Evolutionary conservation across 129 eudicot genomes (phyloP).

Genomic region (Lonicera japonica): DNA sequence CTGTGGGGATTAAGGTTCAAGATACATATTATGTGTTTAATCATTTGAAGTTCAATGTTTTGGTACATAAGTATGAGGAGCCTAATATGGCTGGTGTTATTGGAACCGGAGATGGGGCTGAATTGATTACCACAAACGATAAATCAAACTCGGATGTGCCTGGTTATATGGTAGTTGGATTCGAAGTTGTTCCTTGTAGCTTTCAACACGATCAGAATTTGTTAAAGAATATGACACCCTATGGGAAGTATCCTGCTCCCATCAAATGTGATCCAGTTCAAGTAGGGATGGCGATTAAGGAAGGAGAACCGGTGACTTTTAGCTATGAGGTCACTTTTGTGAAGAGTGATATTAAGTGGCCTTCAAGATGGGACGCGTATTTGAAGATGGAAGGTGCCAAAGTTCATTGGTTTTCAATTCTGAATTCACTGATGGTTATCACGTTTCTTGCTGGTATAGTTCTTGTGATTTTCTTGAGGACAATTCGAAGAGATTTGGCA

Average conservation of each 20-base stretch:
- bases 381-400: conserved; percentile 39
- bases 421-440: conserved; percentile 34
- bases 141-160: not conserved
- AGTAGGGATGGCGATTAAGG: conserved; percentile 17
- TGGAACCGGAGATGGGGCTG: conserved; percentile 34
- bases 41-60: conserved; percentile 28
- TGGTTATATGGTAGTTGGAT: conserved; percentile 36
- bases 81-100: conserved; percentile 24
- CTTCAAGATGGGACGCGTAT: conserved; percentile 41
- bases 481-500: conserved; percentile 34
- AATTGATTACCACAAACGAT: conserved; percentile 11
- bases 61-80: conserved; percentile 34
- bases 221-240: not conserved
- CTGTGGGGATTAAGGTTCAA: conserved; percentile 23
- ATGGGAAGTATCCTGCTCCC: not conserved
- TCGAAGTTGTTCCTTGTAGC: conserved; percentile 40
- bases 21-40: conserved; percentile 25
- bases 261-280: conserved; percentile 15
- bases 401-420: conserved; percentile 41
- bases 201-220: conserved; percentile 14
- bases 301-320: conserved; percentile 24
- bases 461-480: conserved; percentile 30
- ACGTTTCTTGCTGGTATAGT: conserved; percentile 32
- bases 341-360: conserved; percentile 35
- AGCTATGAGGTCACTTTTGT: conserved; percentile 37